phyloP scores from a whole-genome alignment of 176 grass and related monocot species.

The Oryza glaberrima region DNA sequence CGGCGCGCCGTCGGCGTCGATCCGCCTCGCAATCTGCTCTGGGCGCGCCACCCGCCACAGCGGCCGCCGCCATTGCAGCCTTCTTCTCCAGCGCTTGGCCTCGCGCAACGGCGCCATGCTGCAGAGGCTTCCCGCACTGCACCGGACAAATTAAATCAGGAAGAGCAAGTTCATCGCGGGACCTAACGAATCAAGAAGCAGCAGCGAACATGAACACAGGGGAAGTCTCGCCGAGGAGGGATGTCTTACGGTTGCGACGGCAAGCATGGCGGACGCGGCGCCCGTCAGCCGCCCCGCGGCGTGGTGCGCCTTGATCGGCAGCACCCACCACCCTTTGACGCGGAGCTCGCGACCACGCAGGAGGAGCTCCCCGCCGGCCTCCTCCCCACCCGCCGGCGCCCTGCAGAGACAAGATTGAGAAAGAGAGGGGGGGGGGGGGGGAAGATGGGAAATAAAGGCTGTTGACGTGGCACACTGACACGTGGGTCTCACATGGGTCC shows the following conservation, averaged over 20 bases:
- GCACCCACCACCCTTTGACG: no score
- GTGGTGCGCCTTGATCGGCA: no score
- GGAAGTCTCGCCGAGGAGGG: not conserved
- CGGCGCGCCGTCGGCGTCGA: no score
- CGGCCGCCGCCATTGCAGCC: conserved; percentile 49
- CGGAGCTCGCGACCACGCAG: no score
- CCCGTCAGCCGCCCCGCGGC: no score
- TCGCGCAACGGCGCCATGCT: conserved; percentile 44
- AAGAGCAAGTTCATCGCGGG: not conserved
- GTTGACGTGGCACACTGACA: no score
- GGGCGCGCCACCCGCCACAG: not conserved
- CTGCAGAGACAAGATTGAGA: no score
- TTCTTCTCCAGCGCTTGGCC: conserved; percentile 58
- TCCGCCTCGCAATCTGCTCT: not conserved
- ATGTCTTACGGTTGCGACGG: conserved; percentile 25
- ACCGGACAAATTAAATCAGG: not conserved
- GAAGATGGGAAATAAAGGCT: no score
- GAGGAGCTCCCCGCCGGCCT: no score
- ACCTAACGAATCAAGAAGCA: conserved; percentile 36
- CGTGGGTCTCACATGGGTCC: no score
- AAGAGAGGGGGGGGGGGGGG: no score
- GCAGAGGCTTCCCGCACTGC: not conserved
- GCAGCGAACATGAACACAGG: not conserved
- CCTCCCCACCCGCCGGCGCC: no score
- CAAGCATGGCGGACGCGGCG: not conserved